These are phyloP conservation scores for Neurospora intermedia DNA, from an alignment of 495 filamentous ascomycete genomes.

Conservation along the genomic window DNA sequence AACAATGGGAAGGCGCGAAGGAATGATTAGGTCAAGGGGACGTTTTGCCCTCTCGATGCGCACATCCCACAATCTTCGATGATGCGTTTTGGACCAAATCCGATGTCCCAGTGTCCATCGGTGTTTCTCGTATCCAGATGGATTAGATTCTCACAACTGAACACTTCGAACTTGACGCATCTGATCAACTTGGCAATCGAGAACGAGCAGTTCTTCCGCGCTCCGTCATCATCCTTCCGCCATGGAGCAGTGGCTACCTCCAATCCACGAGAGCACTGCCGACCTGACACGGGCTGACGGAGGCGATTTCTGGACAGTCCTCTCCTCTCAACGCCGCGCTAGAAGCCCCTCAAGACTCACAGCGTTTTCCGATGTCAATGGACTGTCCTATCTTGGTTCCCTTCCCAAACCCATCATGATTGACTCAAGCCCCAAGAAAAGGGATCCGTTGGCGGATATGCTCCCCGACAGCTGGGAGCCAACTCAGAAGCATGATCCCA, in stretches of 20 bases:
- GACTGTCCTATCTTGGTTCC: neutral
- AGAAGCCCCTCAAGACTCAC: neutral
- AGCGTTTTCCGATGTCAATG: neutral
- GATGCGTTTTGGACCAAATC: neutral
- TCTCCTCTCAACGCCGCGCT: neutral
- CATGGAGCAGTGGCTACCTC: neutral
- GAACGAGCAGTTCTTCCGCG: neutral
- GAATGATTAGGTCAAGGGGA: neutral
- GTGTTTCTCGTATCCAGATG: neutral
- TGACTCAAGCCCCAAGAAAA: neutral
- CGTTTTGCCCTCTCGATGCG: neutral
- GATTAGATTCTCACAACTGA: neutral
- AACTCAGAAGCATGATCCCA: neutral
- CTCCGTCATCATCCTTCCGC: neutral
- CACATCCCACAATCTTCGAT: neutral
- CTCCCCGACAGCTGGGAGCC: neutral
- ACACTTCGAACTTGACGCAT: neutral
- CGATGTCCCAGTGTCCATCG: neutral
- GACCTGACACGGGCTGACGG: neutral
- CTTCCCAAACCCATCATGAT: neutral
- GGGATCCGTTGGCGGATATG: constrained; percentile 3
- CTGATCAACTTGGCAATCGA: neutral
- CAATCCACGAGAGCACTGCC: neutral
- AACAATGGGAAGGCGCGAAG: neutral
- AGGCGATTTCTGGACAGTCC: neutral